A percentile compares a stretch with the other conserved stretches of the same genome.
phyloP scores from a whole-genome alignment of 1,284 basidiomycete genomes.

The Cutaneotrichosporon sp. region DNA sequence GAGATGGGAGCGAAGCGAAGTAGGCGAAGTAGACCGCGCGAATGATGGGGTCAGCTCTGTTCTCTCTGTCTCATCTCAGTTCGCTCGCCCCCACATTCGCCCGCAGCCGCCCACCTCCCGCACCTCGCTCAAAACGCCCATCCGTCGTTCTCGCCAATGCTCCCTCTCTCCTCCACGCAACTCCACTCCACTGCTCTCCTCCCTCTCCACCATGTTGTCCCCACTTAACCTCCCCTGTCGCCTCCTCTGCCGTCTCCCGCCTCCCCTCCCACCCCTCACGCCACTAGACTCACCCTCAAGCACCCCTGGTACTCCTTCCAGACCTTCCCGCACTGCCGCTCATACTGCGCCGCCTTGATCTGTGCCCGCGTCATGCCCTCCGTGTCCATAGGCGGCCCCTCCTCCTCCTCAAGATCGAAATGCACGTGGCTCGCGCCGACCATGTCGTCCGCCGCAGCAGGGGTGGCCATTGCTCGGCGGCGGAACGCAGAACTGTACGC shows the following conservation, averaged over 20 bases:
- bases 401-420: slow-evolving; percentile 10
- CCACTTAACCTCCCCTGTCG: background rate
- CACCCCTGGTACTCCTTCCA: slow-evolving; percentile 79
- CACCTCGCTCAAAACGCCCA: background rate
- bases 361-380: slow-evolving; percentile 44
- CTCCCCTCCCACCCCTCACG: background rate
- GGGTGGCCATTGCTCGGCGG: slow-evolving; percentile 9
- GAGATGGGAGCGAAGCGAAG: no score
- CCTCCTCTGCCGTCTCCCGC: background rate
- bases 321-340: slow-evolving; percentile 73
- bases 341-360: slow-evolving; percentile 71
- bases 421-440: slow-evolving; percentile 21
- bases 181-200: background rate
- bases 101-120: background rate
- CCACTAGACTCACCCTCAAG: slow-evolving; percentile 64
- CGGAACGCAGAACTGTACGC: slow-evolving; percentile 28
- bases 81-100: background rate
- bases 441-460: slow-evolving; percentile 22
- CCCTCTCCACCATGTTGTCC: background rate
- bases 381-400: slow-evolving; percentile 34
- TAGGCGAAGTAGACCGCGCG: no score
- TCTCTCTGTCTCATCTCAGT: no score
- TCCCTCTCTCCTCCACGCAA: no score
- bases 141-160: background rate
- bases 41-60: no score